Conservation (phyloP, 2,329 filamentous ascomycete genomes). For the Anthostomella pinea region DNA sequence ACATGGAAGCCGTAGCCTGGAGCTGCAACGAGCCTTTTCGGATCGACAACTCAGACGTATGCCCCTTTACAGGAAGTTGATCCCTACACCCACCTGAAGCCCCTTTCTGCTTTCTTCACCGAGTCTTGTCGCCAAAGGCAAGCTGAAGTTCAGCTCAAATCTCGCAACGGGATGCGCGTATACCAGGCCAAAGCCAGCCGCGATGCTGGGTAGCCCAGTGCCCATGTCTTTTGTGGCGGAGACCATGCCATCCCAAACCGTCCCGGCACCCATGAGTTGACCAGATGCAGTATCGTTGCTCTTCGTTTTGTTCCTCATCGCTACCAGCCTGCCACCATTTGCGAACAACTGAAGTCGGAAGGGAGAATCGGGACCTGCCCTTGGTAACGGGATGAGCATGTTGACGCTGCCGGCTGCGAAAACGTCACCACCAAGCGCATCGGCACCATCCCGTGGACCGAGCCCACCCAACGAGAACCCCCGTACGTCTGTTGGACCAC, state of each 20-base stretch:
- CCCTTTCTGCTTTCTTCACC: conserved; percentile 91
- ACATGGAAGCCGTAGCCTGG: no score
- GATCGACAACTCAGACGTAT: not conserved
- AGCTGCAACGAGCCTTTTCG: no score
- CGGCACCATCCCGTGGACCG: conserved; percentile 79
- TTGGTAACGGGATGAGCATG: conserved; percentile 79
- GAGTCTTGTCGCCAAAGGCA: conserved; percentile 76
- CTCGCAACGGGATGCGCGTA: conserved; percentile 92
- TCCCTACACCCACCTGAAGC: conserved; percentile 90
- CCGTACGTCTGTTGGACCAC: conserved; percentile 89
- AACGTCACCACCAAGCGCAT: conserved; percentile 87
- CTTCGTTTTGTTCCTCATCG: conserved; percentile 61
- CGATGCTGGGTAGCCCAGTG: conserved; percentile 76
- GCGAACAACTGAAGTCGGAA: conserved; percentile 86
- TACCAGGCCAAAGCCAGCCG: conserved; percentile 85
- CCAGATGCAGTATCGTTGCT: conserved; percentile 35
- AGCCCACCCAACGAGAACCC: conserved; percentile 89
- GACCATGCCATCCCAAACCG: conserved; percentile 53
- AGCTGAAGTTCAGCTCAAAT: conserved; percentile 93
- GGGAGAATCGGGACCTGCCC: conserved; percentile 76
- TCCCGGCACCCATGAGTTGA: conserved; percentile 36
- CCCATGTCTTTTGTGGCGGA: conserved; percentile 67
- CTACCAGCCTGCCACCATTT: conserved; percentile 82
- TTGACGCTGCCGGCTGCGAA: conserved; percentile 88
- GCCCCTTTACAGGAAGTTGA: conserved; percentile 78